Percentiles rank a stretch among this genome's conserved stretches.
phyloP scores from a whole-genome alignment of 176 grass and related monocot species.

The Typha latifolia region DNA sequence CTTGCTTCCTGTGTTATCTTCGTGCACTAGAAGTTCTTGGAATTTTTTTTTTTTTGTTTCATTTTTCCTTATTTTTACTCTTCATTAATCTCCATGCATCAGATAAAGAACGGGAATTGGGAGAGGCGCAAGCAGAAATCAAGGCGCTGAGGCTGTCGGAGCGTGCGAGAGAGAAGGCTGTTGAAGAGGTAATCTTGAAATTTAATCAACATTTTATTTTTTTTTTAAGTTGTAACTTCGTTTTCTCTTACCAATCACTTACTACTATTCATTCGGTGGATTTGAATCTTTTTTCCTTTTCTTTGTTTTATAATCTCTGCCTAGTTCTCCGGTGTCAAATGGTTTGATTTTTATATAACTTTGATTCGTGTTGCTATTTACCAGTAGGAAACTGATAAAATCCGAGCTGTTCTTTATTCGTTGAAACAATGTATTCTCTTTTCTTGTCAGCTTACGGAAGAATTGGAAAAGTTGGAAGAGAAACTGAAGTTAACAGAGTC shows the following conservation, averaged over 20 bases:
- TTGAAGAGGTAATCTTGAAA: constrained; percentile 64
- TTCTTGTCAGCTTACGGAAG: constrained; percentile 44
- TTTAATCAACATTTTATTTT: constrained; percentile 6
- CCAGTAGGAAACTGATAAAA: no score
- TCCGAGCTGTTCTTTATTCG: no score
- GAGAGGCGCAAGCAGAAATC: constrained; percentile 88
- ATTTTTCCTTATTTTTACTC: neutral
- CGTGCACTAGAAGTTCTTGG: neutral
- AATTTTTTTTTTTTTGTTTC: neutral
- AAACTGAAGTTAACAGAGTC: constrained; percentile 74
- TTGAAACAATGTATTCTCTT: constrained; percentile 5
- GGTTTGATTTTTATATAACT: neutral
- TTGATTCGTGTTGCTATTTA: neutral
- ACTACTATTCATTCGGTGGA: no score
- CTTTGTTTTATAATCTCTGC: neutral
- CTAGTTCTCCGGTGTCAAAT: no score
- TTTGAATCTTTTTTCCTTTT: neutral
- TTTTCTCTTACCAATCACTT: neutral
- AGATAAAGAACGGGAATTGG: constrained; percentile 95
- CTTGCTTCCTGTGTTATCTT: neutral
- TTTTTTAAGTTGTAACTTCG: neutral
- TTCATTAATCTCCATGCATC: neutral
- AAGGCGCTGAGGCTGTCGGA: constrained; percentile 82
- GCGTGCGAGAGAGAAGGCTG: constrained; percentile 96
- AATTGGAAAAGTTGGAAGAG: constrained; percentile 61